Conservation (phyloP, 345 rosid genomes). For the Murraya paniculata region DNA sequence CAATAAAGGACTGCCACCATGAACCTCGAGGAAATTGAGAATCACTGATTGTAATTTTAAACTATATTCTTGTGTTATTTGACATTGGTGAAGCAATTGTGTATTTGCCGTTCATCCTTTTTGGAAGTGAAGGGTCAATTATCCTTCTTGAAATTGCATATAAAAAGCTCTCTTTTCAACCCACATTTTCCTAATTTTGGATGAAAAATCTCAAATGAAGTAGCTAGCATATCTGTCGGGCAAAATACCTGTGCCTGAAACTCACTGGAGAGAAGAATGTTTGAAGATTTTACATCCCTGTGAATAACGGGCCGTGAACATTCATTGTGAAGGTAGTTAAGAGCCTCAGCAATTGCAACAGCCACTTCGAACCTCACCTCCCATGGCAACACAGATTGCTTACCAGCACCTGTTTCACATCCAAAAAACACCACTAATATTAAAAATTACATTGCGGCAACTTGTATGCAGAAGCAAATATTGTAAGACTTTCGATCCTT, state of each 20-base stretch:
- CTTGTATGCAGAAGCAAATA: not conserved
- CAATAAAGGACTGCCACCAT: not conserved
- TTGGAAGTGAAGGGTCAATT: not conserved
- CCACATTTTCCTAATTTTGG: not conserved
- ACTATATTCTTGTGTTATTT: not conserved
- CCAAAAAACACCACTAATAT: not conserved
- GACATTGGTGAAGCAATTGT: too few relatives aligned
- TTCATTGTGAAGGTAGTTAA: constrained; percentile 42
- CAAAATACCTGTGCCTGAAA: constrained; percentile 42
- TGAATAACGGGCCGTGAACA: constrained; percentile 44
- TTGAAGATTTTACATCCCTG: constrained; percentile 55
- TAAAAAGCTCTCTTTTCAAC: too few relatives aligned
- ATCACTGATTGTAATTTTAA: not conserved
- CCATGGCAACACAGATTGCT: constrained; percentile 36
- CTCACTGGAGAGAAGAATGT: constrained; percentile 51
- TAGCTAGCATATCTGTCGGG: not conserved
- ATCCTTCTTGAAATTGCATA: not conserved
- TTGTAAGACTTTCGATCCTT: not conserved
- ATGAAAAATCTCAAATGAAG: not conserved
- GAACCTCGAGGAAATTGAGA: not conserved
- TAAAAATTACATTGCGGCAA: not conserved
- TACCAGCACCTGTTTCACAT: constrained; percentile 16
- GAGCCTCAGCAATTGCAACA: constrained; percentile 39
- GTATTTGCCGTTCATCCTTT: too few relatives aligned
- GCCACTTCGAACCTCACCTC: constrained; percentile 35